Base-by-base conservation (phyloP, 345 rosid genomes). In the Aquilaria yunnanensis region DNA sequence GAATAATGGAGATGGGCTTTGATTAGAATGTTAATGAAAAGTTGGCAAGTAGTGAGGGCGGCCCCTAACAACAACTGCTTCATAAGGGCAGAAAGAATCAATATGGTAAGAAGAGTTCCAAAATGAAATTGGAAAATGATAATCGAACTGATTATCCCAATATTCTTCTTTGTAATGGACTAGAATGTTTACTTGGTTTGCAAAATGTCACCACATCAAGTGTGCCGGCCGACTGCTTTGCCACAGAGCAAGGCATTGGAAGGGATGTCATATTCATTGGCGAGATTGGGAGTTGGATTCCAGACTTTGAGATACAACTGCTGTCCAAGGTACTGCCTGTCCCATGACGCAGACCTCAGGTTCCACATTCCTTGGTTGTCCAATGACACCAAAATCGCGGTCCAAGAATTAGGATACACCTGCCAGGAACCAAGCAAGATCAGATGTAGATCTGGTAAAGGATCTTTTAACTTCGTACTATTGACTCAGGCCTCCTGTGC, bases 311-410 rank as follows among this genome's bases (percentile, higher is more conserved):
- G 77, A 66, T 93, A 93, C 68, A 90, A 82, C 67, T 93, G 96
- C 57, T 90, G 96, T 60, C 98, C 98, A 3, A 80, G 83, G 70
- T 86, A 88, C 49, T 85, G 98, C 70, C 90, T 83, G 57, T 88
- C 96, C 97, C 98, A 88, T 63, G 72, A 64, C 12, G 97, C 88
- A 2, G 98, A 93, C 78, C 96, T 81, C 82, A 90, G n/a, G 69
- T 93, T 93, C 98, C 98, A 90, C 98, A 90, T 90, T 0, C 98
- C 98, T 72, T 86, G 89, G 80, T 90, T 93, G 84, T 90, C 98
- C 67, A 90, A 62, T 1, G 98, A 88, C 32, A 88, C 86, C 61
- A 80, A 74, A 54, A 93, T 83, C 2, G 85, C 54, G 0, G 97
- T 88, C 98, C 98, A 93, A 11, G 95, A 81, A 47, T 83, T 74